phyloP scores from a whole-genome alignment of 1,139 yeast genomes.

The Schizosaccharomyces versatilis region DNA sequence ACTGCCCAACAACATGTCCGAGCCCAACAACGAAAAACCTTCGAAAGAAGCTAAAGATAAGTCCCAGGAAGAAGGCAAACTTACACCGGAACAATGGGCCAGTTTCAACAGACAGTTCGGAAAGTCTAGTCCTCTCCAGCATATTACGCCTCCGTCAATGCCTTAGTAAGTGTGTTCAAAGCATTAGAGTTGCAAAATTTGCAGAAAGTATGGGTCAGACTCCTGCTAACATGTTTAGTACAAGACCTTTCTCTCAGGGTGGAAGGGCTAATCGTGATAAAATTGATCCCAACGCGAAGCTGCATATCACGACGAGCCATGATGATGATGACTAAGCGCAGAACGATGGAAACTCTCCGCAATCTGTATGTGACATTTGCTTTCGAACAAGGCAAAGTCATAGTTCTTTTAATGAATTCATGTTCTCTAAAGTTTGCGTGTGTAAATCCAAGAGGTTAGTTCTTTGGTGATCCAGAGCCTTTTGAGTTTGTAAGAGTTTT shows the following conservation, averaged over 20 bases:
- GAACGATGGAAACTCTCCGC: not conserved
- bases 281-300: not conserved
- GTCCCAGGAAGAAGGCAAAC: no score
- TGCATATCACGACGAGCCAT: not conserved
- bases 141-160: no score
- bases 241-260: conserved; percentile 1
- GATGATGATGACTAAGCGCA: not conserved
- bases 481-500: not conserved
- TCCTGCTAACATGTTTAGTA: not conserved
- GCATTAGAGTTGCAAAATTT: not conserved
- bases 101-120: no score
- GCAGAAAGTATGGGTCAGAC: not conserved
- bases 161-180: not conserved
- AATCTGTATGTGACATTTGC: no score
- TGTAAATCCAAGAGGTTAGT: not conserved
- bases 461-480: no score
- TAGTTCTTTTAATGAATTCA: not conserved
- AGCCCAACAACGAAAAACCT: no score
- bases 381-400: not conserved
- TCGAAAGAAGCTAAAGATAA: no score
- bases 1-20: no score
- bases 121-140: no score
- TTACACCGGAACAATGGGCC: no score
- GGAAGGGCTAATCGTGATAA: not conserved
- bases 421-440: not conserved